A percentile compares a stretch with the other conserved stretches of the same genome.
Conservation (phyloP, 176 grass and related monocot genomes). For the Metroxylon sagu region DNA sequence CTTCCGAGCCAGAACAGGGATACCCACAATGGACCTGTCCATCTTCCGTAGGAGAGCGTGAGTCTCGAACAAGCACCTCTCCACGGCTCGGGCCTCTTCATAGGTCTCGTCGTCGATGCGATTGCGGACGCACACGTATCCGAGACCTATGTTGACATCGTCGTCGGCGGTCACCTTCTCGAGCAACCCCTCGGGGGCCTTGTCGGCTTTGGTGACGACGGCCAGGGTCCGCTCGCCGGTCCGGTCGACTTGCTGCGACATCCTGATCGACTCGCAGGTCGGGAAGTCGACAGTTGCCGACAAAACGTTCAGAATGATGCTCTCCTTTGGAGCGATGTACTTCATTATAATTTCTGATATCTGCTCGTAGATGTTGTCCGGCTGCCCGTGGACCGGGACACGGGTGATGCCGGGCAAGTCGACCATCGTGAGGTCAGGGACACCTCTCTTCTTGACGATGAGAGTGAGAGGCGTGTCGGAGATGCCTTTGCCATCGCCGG, state of each 20-base stretch:
- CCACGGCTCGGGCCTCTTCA: conserved; percentile 19
- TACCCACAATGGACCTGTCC: conserved; percentile 40
- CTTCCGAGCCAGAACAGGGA: conserved; percentile 27
- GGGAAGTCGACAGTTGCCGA: conserved; percentile 55
- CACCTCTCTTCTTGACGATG: too few relatives aligned
- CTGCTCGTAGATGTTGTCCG: conserved; percentile 52
- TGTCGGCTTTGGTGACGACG: conserved; percentile 52
- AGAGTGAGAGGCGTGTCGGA: too few relatives aligned
- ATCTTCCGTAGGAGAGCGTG: conserved; percentile 25
- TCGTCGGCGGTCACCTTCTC: conserved; percentile 70
- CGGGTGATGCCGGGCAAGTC: conserved; percentile 61
- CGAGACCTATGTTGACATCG: conserved; percentile 48
- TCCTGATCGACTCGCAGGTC: conserved; percentile 55
- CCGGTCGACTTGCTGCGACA: conserved; percentile 62
- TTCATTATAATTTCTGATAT: conserved; percentile 33
- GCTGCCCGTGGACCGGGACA: conserved; percentile 38
- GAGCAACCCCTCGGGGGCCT: conserved; percentile 30
- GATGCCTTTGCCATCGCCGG: too few relatives aligned
- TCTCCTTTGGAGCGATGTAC: conserved; percentile 43
- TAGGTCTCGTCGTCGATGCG: conserved; percentile 44
- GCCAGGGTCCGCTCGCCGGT: conserved; percentile 49
- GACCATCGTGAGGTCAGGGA: conserved; percentile 38
- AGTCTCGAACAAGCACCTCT: conserved; percentile 17
- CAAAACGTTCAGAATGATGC: conserved; percentile 67
- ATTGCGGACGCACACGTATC: conserved; percentile 69